phyloP scores from a whole-genome alignment of 176 grass and related monocot species.

The Elaeis guineensis region DNA sequence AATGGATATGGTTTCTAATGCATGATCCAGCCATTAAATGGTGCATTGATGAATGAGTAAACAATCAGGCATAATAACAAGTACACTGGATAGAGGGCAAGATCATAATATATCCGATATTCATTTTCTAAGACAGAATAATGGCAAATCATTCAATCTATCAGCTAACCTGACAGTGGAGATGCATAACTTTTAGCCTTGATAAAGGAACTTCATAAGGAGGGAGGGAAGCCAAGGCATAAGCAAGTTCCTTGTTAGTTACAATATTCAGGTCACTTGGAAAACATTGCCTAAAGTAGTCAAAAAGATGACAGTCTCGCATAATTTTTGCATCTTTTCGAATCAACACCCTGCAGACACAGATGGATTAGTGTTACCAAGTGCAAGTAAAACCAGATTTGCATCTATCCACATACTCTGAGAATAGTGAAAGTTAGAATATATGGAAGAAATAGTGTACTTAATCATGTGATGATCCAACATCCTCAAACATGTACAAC shows the following conservation, averaged over 20 bases:
- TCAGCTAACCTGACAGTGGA: conserved; percentile 61
- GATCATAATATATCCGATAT: neutral
- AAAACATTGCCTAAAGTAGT: conserved; percentile 92
- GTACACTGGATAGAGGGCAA: too few species aligned
- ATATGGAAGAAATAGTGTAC: too few species aligned
- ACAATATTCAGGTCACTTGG: conserved; percentile 40
- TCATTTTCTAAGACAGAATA: neutral
- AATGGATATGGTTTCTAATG: too few species aligned
- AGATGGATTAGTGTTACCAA: too few species aligned
- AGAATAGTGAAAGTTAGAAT: too few species aligned
- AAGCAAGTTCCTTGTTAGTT: conserved; percentile 88
- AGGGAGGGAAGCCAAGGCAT: conserved; percentile 72
- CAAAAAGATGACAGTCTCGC: conserved; percentile 46
- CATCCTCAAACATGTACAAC: too few species aligned
- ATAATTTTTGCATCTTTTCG: conserved; percentile 49
- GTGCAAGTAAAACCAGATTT: too few species aligned
- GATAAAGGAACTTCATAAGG: conserved; percentile 72
- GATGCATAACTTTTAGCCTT: conserved; percentile 63
- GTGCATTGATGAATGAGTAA: too few species aligned
- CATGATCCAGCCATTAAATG: too few species aligned
- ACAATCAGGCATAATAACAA: too few species aligned
- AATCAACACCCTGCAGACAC: conserved; percentile 34
- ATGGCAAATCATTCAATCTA: conserved; percentile 1
- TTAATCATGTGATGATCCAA: too few species aligned
- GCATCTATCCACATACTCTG: too few species aligned